These are phyloP conservation scores for Fulvia fulva DNA, from an alignment of 2,329 filamentous ascomycete species.

Conservation along the genomic window DNA sequence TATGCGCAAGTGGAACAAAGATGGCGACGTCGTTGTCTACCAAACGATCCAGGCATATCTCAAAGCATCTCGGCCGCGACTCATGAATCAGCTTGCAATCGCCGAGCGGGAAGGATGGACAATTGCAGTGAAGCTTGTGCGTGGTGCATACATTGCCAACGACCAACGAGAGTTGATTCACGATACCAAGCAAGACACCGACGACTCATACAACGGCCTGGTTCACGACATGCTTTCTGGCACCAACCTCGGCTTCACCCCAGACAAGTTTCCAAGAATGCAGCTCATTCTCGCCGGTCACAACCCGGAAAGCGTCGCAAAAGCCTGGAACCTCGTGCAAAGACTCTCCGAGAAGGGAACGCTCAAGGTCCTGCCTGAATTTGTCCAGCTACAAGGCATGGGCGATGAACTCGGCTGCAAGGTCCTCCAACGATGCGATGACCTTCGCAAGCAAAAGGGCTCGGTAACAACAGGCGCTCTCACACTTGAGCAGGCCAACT, in stretches of 20 bases:
- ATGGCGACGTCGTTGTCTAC: slow-evolving; percentile 43
- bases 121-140: slow-evolving; percentile 51
- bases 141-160: slow-evolving; percentile 51
- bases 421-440: slow-evolving; percentile 19
- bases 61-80: slow-evolving; percentile 44
- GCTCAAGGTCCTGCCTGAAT: slow-evolving; percentile 20
- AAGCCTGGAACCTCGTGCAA: slow-evolving; percentile 17
- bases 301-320: slow-evolving; percentile 22
- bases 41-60: slow-evolving; percentile 54
- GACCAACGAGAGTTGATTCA: slow-evolving; percentile 35
- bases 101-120: slow-evolving; percentile 48
- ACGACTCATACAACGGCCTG: slow-evolving; percentile 27
- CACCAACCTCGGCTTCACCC: slow-evolving; percentile 23
- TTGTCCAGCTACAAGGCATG: slow-evolving; percentile 31
- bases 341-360: slow-evolving; percentile 15
- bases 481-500: background rate
- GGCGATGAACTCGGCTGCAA: slow-evolving; percentile 28
- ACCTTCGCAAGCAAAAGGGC: slow-evolving; percentile 8
- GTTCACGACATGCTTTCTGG: slow-evolving; percentile 22
- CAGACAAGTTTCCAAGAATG: slow-evolving; percentile 21
- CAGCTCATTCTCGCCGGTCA: slow-evolving; percentile 32
- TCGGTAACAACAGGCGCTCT: slow-evolving; percentile 4
- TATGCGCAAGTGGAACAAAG: slow-evolving; percentile 50
- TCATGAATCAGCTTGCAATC: slow-evolving; percentile 44
- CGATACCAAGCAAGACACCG: slow-evolving; percentile 28